A percentile compares a stretch with the other conserved stretches of the same genome.
Evolutionary conservation across 257 asterid genomes (phyloP).

Genomic region (Forsythia viridissima): DNA sequence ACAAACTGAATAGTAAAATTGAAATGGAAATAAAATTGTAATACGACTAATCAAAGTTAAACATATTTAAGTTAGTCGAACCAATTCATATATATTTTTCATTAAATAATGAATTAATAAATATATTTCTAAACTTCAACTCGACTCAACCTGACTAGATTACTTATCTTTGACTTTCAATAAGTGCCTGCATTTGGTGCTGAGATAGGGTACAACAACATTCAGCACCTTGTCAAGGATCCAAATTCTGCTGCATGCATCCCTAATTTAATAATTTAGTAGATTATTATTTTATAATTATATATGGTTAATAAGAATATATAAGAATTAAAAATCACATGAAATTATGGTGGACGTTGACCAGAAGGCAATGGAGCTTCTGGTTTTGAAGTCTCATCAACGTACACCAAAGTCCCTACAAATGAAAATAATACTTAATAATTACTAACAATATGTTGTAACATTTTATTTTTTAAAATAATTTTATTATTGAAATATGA

Average conservation of each 20-base stretch:
- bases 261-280: background rate
- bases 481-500: too few relatives aligned
- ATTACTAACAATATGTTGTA: too few relatives aligned
- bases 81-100: too few relatives aligned
- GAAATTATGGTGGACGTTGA: background rate
- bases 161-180: background rate
- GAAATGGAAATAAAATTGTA: too few relatives aligned
- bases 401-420: background rate
- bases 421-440: background rate
- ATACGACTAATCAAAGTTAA: too few relatives aligned
- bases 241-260: slow-evolving; percentile 5
- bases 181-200: background rate
- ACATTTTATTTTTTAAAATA: too few relatives aligned
- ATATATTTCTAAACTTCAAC: too few relatives aligned
- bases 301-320: background rate
- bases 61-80: too few relatives aligned
- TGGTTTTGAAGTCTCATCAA: background rate
- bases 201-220: background rate
- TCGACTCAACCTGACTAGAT: background rate
- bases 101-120: too few relatives aligned
- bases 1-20: too few relatives aligned
- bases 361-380: background rate
- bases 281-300: too few relatives aligned
- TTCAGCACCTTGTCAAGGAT: background rate
- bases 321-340: too few relatives aligned